Conservation (phyloP, 106 monocot species). For the Gastrodia elata region DNA sequence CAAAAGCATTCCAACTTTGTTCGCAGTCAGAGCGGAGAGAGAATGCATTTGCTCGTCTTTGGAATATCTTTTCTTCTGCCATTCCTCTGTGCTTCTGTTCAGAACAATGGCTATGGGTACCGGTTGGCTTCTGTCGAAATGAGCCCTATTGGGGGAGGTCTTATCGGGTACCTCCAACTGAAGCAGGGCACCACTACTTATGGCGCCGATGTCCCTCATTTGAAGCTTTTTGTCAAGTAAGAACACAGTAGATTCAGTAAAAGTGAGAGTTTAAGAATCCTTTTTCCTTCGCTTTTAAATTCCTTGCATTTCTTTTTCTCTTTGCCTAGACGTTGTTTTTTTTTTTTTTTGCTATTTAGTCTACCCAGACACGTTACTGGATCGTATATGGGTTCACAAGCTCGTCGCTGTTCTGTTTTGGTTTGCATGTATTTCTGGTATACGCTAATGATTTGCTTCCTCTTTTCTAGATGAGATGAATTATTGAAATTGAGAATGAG, state of each 20-base stretch:
- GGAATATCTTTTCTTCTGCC: not conserved
- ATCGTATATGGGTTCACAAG: not conserved
- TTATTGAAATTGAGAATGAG: not conserved
- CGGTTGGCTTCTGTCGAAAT: conserved; percentile 53
- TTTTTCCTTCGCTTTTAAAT: not conserved
- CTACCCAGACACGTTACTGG: not conserved
- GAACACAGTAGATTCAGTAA: not conserved
- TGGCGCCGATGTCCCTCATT: conserved; percentile 70
- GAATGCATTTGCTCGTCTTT: not conserved
- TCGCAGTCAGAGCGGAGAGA: not conserved
- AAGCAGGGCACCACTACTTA: conserved; percentile 61
- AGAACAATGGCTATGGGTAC: conserved; percentile 53
- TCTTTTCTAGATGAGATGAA: not conserved
- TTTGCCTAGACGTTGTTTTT: not conserved
- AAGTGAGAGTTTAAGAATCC: not conserved
- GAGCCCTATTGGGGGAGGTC: conserved; percentile 41
- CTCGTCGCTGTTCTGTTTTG: not conserved
- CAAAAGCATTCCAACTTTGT: too few species aligned
- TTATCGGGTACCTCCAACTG: conserved; percentile 58
- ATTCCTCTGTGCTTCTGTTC: not conserved
- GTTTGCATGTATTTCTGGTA: not conserved
- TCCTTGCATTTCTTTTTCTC: not conserved
- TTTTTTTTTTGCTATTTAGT: not conserved
- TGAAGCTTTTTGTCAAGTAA: conserved; percentile 91
- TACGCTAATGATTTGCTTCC: not conserved